Base-by-base conservation (phyloP, 345 rosid species). In the Gossypium mustelinum region DNA sequence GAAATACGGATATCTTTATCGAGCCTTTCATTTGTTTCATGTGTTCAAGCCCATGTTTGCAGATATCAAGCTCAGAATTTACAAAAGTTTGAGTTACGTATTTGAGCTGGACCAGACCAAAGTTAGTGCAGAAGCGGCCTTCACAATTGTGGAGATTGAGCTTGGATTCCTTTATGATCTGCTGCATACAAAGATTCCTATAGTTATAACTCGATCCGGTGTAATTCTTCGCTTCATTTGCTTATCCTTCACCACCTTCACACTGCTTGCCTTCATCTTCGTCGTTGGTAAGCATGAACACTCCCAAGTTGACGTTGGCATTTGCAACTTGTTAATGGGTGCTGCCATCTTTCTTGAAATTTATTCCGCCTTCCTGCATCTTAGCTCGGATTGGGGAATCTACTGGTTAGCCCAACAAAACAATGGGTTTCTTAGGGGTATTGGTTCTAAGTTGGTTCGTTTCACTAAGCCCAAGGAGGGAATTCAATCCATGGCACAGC, bases 271-370 rank as follows among this genome's bases (percentile, higher is more conserved):
- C 3, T 75, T 54, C 65, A 22, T 41, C 61, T 18, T 8, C 17
- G 2, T 43, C 14, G 51, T 75, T 24, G 55, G 20, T 43, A 52
- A 43, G 7, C 29, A 8, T 39, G 2, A 20, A 0, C 34, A 20
- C 16, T 34, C 24, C 0, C 13, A 1, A 22, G 52, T 54, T 44
- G 68, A 47, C 76, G 16, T 73, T 17, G 41, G 29, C 45, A 41
- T 80, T 50, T 61, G 81, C 39, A 79, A 57, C 13, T 17, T 62
- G 11, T 58, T 82, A 52, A 75, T 82, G 16, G 67, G 24, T 6
- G 78, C 56, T 2, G 83, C 84, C 2, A 58, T 80, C 44, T 13
- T 76, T 24, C 25, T 81, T 11, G 85, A 85, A 34, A 10, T 76
- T 16, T 73, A 73, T 54, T 70, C 81, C 1, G 24, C 55, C 25